phyloP scores from a whole-genome alignment of 257 asterid genomes.

The Forsythia suspensa region DNA sequence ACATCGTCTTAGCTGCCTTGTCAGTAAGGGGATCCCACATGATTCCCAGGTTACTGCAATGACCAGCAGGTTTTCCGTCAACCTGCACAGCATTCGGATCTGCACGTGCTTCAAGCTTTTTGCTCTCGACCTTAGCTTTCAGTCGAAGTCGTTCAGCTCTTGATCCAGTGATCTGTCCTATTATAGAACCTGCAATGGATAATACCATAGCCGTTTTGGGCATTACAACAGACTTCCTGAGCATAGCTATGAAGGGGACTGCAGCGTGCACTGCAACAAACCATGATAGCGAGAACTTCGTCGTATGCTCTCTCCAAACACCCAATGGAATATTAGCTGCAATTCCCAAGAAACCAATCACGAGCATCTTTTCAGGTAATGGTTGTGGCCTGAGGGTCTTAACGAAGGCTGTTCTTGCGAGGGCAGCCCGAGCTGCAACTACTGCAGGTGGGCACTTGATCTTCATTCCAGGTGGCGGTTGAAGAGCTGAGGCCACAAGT shows the following conservation, averaged over 20 bases:
- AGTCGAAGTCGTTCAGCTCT: constrained; percentile 74
- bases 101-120: constrained; percentile 39
- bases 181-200: constrained; percentile 71
- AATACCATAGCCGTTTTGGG: constrained; percentile 83
- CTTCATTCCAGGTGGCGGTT: constrained; percentile 67
- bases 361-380: constrained; percentile 64
- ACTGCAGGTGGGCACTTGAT: constrained; percentile 71
- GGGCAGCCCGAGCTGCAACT: constrained; percentile 84
- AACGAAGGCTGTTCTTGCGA: constrained; percentile 65
- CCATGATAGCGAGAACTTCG: constrained; percentile 67
- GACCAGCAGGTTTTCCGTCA: constrained; percentile 31
- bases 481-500: constrained; percentile 61
- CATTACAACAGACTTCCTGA: constrained; percentile 79
- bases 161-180: constrained; percentile 80
- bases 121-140: constrained; percentile 47
- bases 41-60: constrained; percentile 37
- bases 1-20: constrained; percentile 29
- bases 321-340: constrained; percentile 81
- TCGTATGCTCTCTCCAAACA: constrained; percentile 75
- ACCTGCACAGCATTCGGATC: constrained; percentile 28
- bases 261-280: constrained; percentile 86
- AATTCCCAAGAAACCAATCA: constrained; percentile 65
- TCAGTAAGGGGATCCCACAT: constrained; percentile 35
- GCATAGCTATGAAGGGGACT: constrained; percentile 87
- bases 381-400: constrained; percentile 78